Evolutionary conservation across 371 early-diverging fungal species (phyloP).

Genomic region (Lichtheimia corymbifera): DNA sequence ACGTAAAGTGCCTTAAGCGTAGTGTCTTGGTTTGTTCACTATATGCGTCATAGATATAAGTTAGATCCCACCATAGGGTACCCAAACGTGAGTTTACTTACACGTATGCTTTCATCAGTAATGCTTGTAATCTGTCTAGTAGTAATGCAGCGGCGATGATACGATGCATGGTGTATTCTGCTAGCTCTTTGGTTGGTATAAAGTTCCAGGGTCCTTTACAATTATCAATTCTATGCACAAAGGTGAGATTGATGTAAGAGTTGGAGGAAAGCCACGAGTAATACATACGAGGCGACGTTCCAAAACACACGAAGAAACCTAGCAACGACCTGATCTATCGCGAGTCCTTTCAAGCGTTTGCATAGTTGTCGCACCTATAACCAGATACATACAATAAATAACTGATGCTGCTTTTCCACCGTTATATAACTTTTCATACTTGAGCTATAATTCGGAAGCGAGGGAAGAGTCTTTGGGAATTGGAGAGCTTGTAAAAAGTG

Average conservation of each 20-base stretch:
- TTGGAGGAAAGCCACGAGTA: background rate
- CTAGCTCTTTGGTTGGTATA: conserved; percentile 38
- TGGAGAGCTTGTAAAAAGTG: conserved; percentile 34
- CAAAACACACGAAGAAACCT: conserved; percentile 35
- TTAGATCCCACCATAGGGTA: too few species aligned
- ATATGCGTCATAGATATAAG: background rate
- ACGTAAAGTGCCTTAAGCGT: conserved; percentile 39
- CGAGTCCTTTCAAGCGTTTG: conserved; percentile 33
- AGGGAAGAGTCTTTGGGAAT: conserved; percentile 42
- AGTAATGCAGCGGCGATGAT: conserved; percentile 33
- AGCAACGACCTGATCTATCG: conserved; percentile 27
- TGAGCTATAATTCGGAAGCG: conserved; percentile 33
- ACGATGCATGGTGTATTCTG: conserved; percentile 41
- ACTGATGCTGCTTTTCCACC: background rate
- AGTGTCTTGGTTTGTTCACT: conserved; percentile 37
- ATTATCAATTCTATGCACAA: conserved; percentile 19
- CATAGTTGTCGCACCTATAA: conserved; percentile 25
- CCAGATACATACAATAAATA: background rate
- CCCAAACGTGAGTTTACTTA: background rate
- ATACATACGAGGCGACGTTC: conserved; percentile 31
- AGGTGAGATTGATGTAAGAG: background rate
- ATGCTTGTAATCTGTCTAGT: conserved; percentile 39
- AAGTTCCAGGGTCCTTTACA: conserved; percentile 29
- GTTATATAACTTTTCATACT: conserved; percentile 1
- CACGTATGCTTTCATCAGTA: conserved; percentile 27